Conservation (phyloP, 2,329 filamentous ascomycete species). For the Diaporthe nobilis region DNA sequence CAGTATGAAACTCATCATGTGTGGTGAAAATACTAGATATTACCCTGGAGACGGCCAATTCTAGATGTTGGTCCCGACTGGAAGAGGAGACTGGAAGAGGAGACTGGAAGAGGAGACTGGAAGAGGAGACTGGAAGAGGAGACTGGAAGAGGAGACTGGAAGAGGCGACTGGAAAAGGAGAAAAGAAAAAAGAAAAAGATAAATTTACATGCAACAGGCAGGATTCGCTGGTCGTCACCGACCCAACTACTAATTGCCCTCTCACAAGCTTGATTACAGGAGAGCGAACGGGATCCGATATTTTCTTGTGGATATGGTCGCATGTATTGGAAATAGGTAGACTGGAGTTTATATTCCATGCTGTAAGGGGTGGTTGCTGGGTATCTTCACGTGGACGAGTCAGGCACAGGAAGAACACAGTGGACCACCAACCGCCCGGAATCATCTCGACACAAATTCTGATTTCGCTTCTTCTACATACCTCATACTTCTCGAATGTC, state of each 20-base stretch:
- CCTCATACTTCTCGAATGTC: not conserved
- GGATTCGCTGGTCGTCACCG: conserved; percentile 37
- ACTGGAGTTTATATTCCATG: not conserved
- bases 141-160: not conserved
- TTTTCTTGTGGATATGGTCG: conserved; percentile 35
- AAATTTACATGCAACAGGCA: conserved; percentile 34
- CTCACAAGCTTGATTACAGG: conserved; percentile 35
- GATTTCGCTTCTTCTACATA: not conserved
- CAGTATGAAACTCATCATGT: not conserved
- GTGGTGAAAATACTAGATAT: not conserved
- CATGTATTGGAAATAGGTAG: not conserved
- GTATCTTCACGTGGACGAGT: not conserved
- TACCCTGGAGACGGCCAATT: not conserved
- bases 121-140: too few species aligned
- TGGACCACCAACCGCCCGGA: not conserved
- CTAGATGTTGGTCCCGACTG: not conserved
- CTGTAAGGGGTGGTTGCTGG: not conserved
- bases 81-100: too few species aligned
- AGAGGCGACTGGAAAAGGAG: not conserved
- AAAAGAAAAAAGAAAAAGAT: not conserved
- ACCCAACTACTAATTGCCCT: conserved; percentile 36
- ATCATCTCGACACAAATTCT: not conserved
- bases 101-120: not conserved
- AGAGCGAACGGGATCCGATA: conserved; percentile 36
- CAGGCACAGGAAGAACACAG: not conserved